phyloP scores from a whole-genome alignment of 2,329 filamentous ascomycete genomes.

The Celoporthe dispersa region DNA sequence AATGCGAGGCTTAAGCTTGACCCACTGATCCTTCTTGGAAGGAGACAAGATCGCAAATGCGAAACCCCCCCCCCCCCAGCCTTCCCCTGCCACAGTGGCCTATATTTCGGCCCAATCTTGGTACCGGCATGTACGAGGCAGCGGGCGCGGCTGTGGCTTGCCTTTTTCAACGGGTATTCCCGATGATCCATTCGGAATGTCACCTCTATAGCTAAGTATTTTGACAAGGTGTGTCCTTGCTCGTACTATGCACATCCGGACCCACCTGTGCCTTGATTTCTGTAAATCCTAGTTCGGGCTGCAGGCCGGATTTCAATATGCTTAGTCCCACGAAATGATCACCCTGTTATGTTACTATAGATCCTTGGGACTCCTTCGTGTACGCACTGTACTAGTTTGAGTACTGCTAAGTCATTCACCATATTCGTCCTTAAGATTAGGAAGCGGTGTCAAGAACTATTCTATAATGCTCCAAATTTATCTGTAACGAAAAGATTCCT shows the following conservation, averaged over 20 bases:
- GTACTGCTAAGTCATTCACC: too few species aligned
- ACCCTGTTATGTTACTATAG: background rate
- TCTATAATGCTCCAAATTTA: too few species aligned
- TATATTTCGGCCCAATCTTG: background rate
- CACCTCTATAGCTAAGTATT: background rate
- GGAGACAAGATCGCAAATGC: background rate
- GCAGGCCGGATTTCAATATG: background rate
- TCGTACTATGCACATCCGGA: background rate
- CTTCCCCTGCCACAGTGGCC: background rate
- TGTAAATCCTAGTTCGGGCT: background rate
- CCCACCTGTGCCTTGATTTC: background rate
- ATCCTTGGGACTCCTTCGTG: background rate
- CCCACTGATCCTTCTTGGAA: background rate
- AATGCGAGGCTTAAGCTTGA: background rate
- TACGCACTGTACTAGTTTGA: background rate
- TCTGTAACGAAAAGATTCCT: background rate
- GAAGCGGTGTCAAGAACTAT: background rate
- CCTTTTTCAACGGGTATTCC: background rate
- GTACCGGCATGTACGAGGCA: background rate
- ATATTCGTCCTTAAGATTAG: background rate
- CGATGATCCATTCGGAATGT: background rate
- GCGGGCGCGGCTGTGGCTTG: background rate
- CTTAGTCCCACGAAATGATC: background rate
- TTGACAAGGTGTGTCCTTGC: background rate
- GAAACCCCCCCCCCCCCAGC: background rate